phyloP scores from a whole-genome alignment of 805 yeast species.

The Brettanomyces custersianus region DNA sequence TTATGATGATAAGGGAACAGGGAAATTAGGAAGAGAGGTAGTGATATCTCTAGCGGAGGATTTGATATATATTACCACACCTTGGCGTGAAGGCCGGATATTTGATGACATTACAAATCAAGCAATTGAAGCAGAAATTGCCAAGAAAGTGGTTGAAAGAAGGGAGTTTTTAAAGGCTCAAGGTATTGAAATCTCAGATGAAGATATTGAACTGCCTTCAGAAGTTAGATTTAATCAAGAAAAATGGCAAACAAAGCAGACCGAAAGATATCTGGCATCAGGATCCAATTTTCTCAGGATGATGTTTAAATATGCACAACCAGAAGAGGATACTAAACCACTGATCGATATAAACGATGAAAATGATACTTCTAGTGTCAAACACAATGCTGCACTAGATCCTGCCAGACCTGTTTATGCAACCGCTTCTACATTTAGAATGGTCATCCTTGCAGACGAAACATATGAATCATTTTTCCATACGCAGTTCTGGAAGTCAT shows the following conservation, averaged over 20 bases:
- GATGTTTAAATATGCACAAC: conserved; percentile 84
- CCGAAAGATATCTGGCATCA: conserved; percentile 77
- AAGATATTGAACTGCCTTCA: conserved; percentile 42
- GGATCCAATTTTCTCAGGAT: conserved; percentile 81
- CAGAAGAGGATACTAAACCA: conserved; percentile 38
- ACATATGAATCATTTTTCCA: conserved; percentile 82
- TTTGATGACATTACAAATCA: conserved; percentile 58
- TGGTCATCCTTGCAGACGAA: conserved; percentile 92
- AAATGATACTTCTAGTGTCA: conserved; percentile 6
- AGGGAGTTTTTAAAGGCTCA: conserved; percentile 25
- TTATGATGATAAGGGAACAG: conserved; percentile 54
- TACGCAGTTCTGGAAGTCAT: conserved; percentile 53
- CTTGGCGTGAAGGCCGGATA: conserved; percentile 67
- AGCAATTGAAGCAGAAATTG: conserved; percentile 58
- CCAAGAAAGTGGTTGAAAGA: conserved; percentile 46
- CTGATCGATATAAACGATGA: conserved; percentile 31
- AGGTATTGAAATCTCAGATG: conserved; percentile 21
- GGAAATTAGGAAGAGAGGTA: conserved; percentile 65
- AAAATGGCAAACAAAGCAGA: conserved; percentile 51
- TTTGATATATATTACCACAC: conserved; percentile 67
- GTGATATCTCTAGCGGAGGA: conserved; percentile 85
- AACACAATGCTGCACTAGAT: conserved; percentile 72
- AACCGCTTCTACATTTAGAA: conserved; percentile 81
- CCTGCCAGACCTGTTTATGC: conserved; percentile 69
- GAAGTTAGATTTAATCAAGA: conserved; percentile 57